Conservation (phyloP, 1,284 basidiomycete species). For the Gomphus bonarii region DNA sequence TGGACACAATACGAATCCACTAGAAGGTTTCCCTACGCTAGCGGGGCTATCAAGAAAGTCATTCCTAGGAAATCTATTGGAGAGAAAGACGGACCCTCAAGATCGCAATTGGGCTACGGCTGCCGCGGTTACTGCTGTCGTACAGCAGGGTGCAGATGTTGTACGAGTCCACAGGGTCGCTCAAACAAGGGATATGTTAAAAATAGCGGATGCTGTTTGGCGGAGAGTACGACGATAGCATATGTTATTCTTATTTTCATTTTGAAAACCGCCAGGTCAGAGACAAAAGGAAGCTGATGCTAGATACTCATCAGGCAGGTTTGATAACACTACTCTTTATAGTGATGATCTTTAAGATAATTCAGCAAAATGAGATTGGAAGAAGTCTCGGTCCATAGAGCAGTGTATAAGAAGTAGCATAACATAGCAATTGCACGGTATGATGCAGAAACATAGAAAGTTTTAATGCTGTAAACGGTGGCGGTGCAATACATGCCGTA, state of each 20-base stretch:
- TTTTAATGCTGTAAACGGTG: not conserved
- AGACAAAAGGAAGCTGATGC: too few species aligned
- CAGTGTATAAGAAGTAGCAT: not conserved
- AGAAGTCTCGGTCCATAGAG: not conserved
- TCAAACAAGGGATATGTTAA: conserved; percentile 54
- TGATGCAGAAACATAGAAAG: not conserved
- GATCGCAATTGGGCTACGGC: conserved; percentile 78
- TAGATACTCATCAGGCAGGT: too few species aligned
- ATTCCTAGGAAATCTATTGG: conserved; percentile 65
- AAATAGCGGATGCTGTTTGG: conserved; percentile 39
- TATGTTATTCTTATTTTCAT: not conserved
- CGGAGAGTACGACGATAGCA: conserved; percentile 11
- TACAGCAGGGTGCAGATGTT: conserved; percentile 64
- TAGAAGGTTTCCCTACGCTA: conserved; percentile 61
- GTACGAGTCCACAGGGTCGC: conserved; percentile 81
- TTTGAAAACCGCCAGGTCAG: not conserved
- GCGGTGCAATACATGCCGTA: not conserved
- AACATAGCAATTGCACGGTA: not conserved
- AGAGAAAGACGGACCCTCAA: conserved; percentile 42
- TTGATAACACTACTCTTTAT: too few species aligned
- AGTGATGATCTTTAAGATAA: too few species aligned
- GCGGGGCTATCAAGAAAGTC: conserved; percentile 80
- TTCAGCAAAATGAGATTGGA: not conserved
- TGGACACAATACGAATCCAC: conserved; percentile 25
- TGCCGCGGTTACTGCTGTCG: conserved; percentile 66